Evolutionary conservation across 1,284 basidiomycete genomes (phyloP), one percentile per base, ranked within the genome.

Genomic region (Phylloboletellus chloephorus): DNA sequence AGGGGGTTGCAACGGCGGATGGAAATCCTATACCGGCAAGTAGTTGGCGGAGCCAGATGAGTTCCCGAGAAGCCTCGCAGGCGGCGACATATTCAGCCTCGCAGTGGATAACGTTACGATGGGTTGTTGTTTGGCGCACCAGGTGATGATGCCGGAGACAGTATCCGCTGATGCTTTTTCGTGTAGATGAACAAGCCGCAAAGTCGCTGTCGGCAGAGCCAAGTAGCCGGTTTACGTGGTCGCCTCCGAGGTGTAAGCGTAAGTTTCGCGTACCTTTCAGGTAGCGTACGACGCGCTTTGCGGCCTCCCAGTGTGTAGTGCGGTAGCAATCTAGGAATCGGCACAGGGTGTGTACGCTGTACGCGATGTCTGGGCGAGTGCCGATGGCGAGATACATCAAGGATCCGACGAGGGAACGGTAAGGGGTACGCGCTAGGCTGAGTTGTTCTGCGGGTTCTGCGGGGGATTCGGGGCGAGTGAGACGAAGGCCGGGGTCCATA

Each of bases 61-160:
- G 44, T 34, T 68, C 64, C 5, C 51, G 54, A 0, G 48, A 39
- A 0, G 57, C 51, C 10, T 60, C 56, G 5, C 55, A 38, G 2
- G 56, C 35, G 0, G 64, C 67, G 13, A 71, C 57, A 44, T 68
- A 72, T 46, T 74, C 68, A 1, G 73, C 61, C 33, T 72, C 68
- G 2, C 54, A 0, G 65, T 63, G 0, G 67, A 73, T 2, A 49
- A 41, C 2, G 67, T 54, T 4, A n/a, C n/a, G n/a, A n/a, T n/a
- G n/a, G n/a, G n/a, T n/a, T n/a, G n/a, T n/a, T n/a, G n/a, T n/a
- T n/a, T n/a, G n/a, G n/a, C n/a, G n/a, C n/a, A 67, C 69, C 69
- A 74, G 3, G 60, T 57, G 23, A 73, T 47, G 1, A 58, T 39
- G 9, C 57, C 60, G 3, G 54, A 66, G 66, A 7, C 53, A 47